A percentile compares a stretch with the other conserved stretches of the same genome.
These are phyloP conservation scores for Pezizomycotina sp. DNA, from an alignment of 2,329 filamentous ascomycete genomes.

Conservation along the genomic window DNA sequence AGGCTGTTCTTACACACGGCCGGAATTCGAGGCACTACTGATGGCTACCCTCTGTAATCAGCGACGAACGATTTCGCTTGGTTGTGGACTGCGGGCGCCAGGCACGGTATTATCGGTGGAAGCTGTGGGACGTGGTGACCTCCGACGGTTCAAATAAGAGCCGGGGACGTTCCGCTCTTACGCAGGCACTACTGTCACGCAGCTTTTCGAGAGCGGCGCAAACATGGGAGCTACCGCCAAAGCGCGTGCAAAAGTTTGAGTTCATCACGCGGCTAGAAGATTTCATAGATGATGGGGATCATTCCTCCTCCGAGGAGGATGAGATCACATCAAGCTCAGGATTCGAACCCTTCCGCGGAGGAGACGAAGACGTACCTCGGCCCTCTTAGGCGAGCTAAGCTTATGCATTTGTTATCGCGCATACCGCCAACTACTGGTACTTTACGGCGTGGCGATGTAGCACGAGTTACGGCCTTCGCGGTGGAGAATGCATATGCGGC, in stretches of 20 bases:
- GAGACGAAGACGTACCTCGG: slow-evolving; percentile 50
- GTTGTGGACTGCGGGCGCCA: slow-evolving; percentile 69
- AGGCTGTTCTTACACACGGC: slow-evolving; percentile 59
- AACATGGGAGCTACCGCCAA: slow-evolving; percentile 52
- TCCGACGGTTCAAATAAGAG: slow-evolving; percentile 8
- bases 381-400: slow-evolving; percentile 66
- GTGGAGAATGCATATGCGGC: slow-evolving; percentile 69
- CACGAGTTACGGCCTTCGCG: slow-evolving; percentile 71
- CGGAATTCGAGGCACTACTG: slow-evolving; percentile 77
- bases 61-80: slow-evolving; percentile 84
- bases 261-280: slow-evolving; percentile 61
- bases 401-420: slow-evolving; percentile 67
- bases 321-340: slow-evolving; percentile 37
- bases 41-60: slow-evolving; percentile 79
- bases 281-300: slow-evolving; percentile 68
- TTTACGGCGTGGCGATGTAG: slow-evolving; percentile 70
- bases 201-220: slow-evolving; percentile 56
- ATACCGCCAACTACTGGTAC: slow-evolving; percentile 59
- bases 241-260: slow-evolving; percentile 60
- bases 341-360: slow-evolving; percentile 24
- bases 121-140: slow-evolving; percentile 61
- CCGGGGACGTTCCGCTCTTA: slow-evolving; percentile 16
- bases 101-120: slow-evolving; percentile 88
- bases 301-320: slow-evolving; percentile 75
- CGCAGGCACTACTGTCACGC: slow-evolving; percentile 17